Percentiles rank a stretch among this genome's conserved stretches.
These are phyloP conservation scores for Neurospora pannonica DNA, from an alignment of 495 filamentous ascomycete genomes.

Conservation along the genomic window DNA sequence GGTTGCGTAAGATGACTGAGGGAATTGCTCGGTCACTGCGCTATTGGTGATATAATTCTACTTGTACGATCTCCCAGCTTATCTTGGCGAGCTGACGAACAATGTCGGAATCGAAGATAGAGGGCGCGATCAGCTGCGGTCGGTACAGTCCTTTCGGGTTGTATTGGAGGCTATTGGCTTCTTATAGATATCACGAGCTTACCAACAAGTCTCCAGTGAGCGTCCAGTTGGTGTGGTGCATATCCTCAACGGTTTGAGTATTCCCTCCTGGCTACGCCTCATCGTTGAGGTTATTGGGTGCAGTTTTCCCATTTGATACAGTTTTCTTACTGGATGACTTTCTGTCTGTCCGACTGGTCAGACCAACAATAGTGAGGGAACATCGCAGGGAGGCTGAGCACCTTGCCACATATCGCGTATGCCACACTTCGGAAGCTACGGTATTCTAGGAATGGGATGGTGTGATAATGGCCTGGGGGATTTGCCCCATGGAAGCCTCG, in stretches of 20 bases:
- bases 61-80: not conserved
- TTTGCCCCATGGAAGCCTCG: not conserved
- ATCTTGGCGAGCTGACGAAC: not conserved
- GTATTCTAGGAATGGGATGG: not conserved
- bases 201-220: not conserved
- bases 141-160: no score
- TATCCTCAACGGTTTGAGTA: no score
- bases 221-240: no score
- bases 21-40: not conserved
- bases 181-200: not conserved
- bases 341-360: no score
- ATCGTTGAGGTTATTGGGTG: no score
- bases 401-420: not conserved
- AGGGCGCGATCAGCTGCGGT: not conserved
- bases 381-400: not conserved
- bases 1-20: not conserved
- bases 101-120: not conserved
- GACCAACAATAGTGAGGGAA: not conserved
- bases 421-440: not conserved
- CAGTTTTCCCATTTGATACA: no score
- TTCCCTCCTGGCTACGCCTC: no score
- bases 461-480: not conserved
- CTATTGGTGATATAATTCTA: not conserved
- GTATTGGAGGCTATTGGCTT: not conserved
- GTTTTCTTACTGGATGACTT: no score